Conservation (phyloP, 352 stramenopile genomes). For the Pythium brachiatum region DNA sequence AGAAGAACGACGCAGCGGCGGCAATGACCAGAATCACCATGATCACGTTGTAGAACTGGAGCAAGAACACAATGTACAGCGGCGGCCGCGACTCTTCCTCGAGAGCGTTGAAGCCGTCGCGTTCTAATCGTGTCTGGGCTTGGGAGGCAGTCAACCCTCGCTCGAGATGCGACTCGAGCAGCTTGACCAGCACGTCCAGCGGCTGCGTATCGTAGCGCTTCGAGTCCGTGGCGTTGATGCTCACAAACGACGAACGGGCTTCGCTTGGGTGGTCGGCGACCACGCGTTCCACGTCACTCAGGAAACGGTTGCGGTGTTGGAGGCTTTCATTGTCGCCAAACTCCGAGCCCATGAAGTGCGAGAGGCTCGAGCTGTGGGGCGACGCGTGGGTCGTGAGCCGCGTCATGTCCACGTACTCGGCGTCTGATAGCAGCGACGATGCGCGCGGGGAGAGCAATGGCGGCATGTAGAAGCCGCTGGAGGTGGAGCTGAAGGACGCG, state of each 20-base stretch:
- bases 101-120: conserved; percentile 57
- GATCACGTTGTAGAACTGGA: conserved; percentile 85
- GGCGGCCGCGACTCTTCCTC: conserved; percentile 60
- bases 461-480: too few species aligned
- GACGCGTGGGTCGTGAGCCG: too few species aligned
- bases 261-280: conserved; percentile 42
- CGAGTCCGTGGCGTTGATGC: conserved; percentile 38
- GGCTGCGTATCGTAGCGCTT: conserved; percentile 60
- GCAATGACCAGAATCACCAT: conserved; percentile 62
- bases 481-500: too few species aligned
- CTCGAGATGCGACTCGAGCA: conserved; percentile 44
- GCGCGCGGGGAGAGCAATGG: too few species aligned
- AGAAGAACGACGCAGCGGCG: conserved; percentile 52
- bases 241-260: conserved; percentile 55
- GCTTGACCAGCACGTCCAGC: conserved; percentile 35
- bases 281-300: conserved; percentile 57
- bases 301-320: conserved; percentile 54
- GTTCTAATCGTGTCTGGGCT: conserved; percentile 37
- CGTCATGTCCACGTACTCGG: too few species aligned
- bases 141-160: conserved; percentile 43
- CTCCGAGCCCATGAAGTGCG: too few species aligned
- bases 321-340: too few species aligned
- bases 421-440: too few species aligned
- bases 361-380: too few species aligned
- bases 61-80: conserved; percentile 58